Base-by-base conservation (phyloP, 306 rosid species). In the Leucaena leucocephala region DNA sequence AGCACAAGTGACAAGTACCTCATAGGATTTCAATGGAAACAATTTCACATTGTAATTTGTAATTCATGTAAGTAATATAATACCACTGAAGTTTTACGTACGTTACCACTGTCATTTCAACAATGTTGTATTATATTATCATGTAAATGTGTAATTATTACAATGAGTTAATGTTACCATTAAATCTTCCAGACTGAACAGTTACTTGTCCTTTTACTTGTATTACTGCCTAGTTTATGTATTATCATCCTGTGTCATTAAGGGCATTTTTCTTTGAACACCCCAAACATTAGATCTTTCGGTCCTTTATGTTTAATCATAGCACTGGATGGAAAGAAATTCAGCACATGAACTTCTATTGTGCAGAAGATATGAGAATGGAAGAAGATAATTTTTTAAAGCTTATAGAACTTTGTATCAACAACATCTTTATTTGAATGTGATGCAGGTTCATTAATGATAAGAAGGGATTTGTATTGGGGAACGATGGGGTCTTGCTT, bases 401-500 rank as follows among this genome's bases (percentile, higher is more conserved):
- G 69, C 69, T 68, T 69, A 63, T 77, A 4, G 48, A 35, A 67
- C 65, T 43, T 68, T 3, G 27, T 40, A n/a, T 19, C 42, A 22
- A 65, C 38, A 75, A 76, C 71, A 58, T 79, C 57, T 68, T 76
- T 15, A 68, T 61, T 21, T 66, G 65, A 34, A 27, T 48, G n/a
- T 65, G 52, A 46, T 52, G 81, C 92, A 93, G 97, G 90, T 95
- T 95, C 84, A 85, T 93, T 69, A 78, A 95, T 78, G 97, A 91
- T 54, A 93, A 81, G 77, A 91, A 84, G 68, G 99, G 99, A 69
- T 95, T 95, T 82, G 98, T 95, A 67, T 83, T 95, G 79, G 99
- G 99, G 77, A 95, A 95, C 38, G 97, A 93, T 70, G 98, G 97
- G 43, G 99, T 95, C 79, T 84, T 95, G 85, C 98, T 95, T 75